phyloP scores from a whole-genome alignment of 352 stramenopile species.

The Globisporangium paddicum region DNA sequence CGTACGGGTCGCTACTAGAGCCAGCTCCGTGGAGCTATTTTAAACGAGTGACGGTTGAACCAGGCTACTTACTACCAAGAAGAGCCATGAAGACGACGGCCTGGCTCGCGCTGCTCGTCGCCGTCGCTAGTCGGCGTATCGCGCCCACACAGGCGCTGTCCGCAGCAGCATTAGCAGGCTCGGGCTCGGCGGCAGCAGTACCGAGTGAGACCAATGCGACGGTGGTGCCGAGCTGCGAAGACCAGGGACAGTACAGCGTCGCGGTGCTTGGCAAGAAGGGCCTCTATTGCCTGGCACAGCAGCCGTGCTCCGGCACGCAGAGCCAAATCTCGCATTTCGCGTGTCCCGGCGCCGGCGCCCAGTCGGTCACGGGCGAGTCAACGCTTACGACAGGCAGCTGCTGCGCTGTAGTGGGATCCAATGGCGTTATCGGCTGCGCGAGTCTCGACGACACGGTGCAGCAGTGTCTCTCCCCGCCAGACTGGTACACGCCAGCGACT shows the following conservation, averaged over 20 bases:
- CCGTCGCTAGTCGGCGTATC: not conserved
- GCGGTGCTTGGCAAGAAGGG: constrained; percentile 25
- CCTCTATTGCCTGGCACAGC: constrained; percentile 35
- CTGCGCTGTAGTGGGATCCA: constrained; percentile 27
- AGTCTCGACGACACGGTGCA: constrained; percentile 7
- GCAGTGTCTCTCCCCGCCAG: constrained; percentile 22
- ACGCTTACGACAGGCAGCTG: constrained; percentile 31
- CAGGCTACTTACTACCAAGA: not conserved
- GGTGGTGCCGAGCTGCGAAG: constrained; percentile 5
- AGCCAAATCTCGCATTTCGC: constrained; percentile 11
- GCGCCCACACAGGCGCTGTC: not conserved
- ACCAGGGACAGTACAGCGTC: constrained; percentile 17
- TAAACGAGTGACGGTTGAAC: not conserved
- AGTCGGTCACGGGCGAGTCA: constrained; percentile 1
- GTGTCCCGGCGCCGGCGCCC: constrained; percentile 27
- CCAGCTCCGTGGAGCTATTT: not conserved
- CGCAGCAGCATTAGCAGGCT: not conserved
- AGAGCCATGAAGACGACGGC: not conserved
- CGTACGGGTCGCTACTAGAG: not conserved
- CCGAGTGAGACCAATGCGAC: constrained; percentile 4
- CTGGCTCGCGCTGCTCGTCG: constrained; percentile 2
- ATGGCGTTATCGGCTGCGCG: constrained; percentile 30
- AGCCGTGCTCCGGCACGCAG: constrained; percentile 24
- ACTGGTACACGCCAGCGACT: constrained; percentile 12
- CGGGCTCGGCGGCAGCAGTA: not conserved